Percentiles rank a stretch among this genome's conserved stretches.
Conservation (phyloP, 805 yeast species). For the Wickerhamomyces pijperi region DNA sequence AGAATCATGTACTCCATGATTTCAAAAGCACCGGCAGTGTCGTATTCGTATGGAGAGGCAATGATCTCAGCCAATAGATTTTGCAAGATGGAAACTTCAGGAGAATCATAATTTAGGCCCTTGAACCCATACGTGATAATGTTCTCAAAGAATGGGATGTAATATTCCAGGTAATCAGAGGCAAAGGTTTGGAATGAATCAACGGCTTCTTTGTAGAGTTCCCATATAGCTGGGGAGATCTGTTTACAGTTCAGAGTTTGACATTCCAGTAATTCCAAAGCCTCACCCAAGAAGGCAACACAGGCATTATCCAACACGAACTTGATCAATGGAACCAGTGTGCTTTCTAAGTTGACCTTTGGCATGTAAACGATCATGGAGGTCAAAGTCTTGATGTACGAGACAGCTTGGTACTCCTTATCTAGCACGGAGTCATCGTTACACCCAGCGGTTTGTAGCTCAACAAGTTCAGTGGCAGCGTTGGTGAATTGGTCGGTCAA, state of each 20-base stretch:
- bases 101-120: slow-evolving; percentile 8
- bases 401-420: slow-evolving; percentile 59
- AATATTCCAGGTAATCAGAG: slow-evolving; percentile 44
- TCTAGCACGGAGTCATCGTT: slow-evolving; percentile 31
- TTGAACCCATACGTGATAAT: slow-evolving; percentile 40
- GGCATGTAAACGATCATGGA: slow-evolving; percentile 65
- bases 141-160: slow-evolving; percentile 45
- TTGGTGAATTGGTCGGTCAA: slow-evolving; percentile 51
- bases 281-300: slow-evolving; percentile 49
- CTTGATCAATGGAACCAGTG: slow-evolving; percentile 46
- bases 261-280: slow-evolving; percentile 52
- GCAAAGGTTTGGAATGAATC: slow-evolving; percentile 51
- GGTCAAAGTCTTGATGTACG: slow-evolving; percentile 58
- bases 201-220: slow-evolving; percentile 33
- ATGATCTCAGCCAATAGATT: slow-evolving; percentile 9
- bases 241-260: slow-evolving; percentile 36
- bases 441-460: slow-evolving; percentile 16
- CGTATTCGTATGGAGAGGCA: slow-evolving; percentile 15
- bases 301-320: slow-evolving; percentile 49
- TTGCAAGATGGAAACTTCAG: slow-evolving; percentile 11
- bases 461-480: slow-evolving; percentile 45
- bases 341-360: slow-evolving; percentile 38
- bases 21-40: slow-evolving; percentile 25
- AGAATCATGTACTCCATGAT: slow-evolving; percentile 17
- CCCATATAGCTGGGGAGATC: slow-evolving; percentile 43